Base-by-base conservation (phyloP, 2,329 filamentous ascomycete genomes). In the Tolypocladium tropicale region DNA sequence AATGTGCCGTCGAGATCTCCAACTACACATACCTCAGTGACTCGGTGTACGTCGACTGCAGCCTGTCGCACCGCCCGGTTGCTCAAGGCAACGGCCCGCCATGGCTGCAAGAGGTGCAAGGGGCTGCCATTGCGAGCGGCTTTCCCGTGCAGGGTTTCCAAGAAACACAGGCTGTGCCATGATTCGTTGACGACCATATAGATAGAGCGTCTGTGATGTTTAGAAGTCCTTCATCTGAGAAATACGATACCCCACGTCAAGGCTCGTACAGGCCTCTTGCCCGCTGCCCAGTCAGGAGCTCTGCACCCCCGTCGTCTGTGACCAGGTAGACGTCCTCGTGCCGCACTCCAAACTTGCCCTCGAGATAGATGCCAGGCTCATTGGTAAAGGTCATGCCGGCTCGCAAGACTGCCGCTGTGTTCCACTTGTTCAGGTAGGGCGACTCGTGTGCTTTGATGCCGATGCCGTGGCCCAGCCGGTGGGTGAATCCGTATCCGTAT, bases 381-480 rank as follows among this genome's bases (percentile, higher is more conserved):
- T 78, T 78, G 0, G 83, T 85, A 58, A 86, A 86, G 0, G 77
- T 75, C 82, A 86, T 86, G 0, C 83, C 82, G 0, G 79, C 70
- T 50, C 72, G 70, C 6, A 85, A 68, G 0, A 70, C 62, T 0
- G 72, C 70, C 2, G 64, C 67, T 2, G 69, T 70, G 61, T 86
- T 86, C 56, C 80, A 83, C 62, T 84, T 82, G 64, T 86, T 84
- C 34, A 86, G 68, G 60, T 85, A 86, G 0, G 82, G 83, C 33
- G 79, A 82, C 63, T 86, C 83, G 59, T 85, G 83, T 1, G 82
- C 82, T 68, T 86, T 85, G 64, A 86, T 84, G 0, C 83, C 83
- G 52, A 86, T 84, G 1, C 83, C 79, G 61, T 86, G 83, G 1
- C 83, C 83, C 1, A 86, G 70, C 1, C 83, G 76, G 60, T 86